Conservation (phyloP, 1,284 basidiomycete genomes). For the Puccinia horiana region DNA sequence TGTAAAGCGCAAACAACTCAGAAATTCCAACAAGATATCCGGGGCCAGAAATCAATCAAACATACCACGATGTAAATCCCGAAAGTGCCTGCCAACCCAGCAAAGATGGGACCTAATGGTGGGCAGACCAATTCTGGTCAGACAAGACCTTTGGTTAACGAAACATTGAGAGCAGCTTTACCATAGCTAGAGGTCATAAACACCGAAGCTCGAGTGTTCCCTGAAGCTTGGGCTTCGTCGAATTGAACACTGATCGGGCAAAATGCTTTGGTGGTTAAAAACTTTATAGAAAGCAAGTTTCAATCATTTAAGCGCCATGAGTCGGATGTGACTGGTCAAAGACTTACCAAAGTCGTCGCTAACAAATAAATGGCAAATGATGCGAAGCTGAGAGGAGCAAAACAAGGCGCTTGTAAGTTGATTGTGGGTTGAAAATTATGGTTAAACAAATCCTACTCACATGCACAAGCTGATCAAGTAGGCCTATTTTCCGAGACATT, state of each 20-base stretch:
- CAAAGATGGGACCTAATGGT: constrained; percentile 73
- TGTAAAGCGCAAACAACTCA: not conserved
- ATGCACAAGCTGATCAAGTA: constrained; percentile 80
- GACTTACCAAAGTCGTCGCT: constrained; percentile 45
- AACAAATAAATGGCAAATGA: constrained; percentile 44
- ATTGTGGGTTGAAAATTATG: not conserved
- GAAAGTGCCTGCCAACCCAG: constrained; percentile 83
- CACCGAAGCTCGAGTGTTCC: not conserved
- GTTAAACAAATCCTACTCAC: constrained; percentile 51
- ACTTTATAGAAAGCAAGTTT: not conserved
- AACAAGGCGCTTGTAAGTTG: not conserved
- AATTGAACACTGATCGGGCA: constrained; percentile 37
- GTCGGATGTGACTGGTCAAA: too few relatives aligned
- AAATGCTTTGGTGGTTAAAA: constrained; percentile 47
- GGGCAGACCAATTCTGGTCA: too few relatives aligned
- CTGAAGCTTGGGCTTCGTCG: constrained; percentile 12
- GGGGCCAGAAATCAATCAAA: not conserved
- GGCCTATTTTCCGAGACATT: constrained; percentile 56
- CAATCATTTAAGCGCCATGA: too few relatives aligned
- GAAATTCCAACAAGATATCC: not conserved
- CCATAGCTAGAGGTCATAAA: constrained; percentile 48
- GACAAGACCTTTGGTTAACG: not conserved
- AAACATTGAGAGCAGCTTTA: not conserved
- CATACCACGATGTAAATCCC: constrained; percentile 61
- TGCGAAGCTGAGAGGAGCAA: not conserved